A percentile compares a stretch with the other conserved stretches of the same genome.
Conservation (phyloP, 2,329 filamentous ascomycete species). For the Penicillium sp. region DNA sequence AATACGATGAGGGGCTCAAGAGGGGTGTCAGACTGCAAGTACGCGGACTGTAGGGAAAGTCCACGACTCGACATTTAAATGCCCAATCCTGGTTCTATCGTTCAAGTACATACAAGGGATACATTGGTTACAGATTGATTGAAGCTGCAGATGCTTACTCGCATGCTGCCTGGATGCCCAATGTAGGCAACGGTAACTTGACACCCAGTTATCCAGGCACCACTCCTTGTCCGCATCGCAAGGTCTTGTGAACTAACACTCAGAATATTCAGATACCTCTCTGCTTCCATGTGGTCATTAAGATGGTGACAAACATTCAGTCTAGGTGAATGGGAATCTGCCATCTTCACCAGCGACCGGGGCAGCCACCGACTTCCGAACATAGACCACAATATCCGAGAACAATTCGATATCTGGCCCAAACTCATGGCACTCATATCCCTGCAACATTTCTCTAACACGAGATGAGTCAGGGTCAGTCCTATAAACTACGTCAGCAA, state of each 20-base stretch:
- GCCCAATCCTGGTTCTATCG: conserved; percentile 1
- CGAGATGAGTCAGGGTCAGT: conserved; percentile 16
- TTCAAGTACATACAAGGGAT: too few species aligned
- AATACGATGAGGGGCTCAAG: background rate
- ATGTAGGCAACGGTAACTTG: too few species aligned
- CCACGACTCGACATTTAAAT: background rate
- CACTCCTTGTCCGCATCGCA: too few species aligned
- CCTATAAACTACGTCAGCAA: conserved; percentile 1
- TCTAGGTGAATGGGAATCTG: background rate
- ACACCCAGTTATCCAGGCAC: too few species aligned
- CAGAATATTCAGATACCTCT: too few species aligned
- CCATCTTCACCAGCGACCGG: background rate
- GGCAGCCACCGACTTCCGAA: conserved; percentile 8
- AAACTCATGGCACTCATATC: conserved; percentile 17
- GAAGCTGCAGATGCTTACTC: too few species aligned
- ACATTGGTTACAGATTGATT: background rate
- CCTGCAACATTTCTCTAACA: conserved; percentile 15
- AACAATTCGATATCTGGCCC: conserved; percentile 5
- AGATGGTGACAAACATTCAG: too few species aligned
- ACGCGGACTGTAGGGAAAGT: conserved; percentile 1
- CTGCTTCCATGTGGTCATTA: too few species aligned
- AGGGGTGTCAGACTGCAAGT: conserved; percentile 3
- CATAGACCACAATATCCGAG: conserved; percentile 11
- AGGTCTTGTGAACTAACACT: too few species aligned
- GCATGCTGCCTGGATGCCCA: too few species aligned